Evolutionary conservation across 768 basidiomycete genomes (phyloP).

Genomic region (Podaxis rugospora): DNA sequence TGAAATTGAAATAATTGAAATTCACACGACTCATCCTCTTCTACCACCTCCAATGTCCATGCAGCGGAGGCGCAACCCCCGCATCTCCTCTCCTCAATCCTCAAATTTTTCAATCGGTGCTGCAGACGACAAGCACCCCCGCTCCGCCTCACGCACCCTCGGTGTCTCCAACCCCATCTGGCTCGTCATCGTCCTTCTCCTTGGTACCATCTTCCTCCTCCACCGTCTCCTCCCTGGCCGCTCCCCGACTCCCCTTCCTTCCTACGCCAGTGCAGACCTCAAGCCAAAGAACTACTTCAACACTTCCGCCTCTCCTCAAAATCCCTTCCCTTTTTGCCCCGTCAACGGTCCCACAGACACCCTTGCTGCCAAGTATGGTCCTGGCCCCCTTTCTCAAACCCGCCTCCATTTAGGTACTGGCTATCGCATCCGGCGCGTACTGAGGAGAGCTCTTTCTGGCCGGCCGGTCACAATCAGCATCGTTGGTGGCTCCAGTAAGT

Average conservation of each 20-base stretch:
- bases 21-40: constrained; percentile 15
- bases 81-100: constrained; percentile 44
- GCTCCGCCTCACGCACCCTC: constrained; percentile 51
- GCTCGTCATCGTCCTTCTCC: constrained; percentile 51
- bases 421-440: constrained; percentile 73
- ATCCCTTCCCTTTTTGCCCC: constrained; percentile 92
- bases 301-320: constrained; percentile 43
- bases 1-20: background rate
- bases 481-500: constrained; percentile 79
- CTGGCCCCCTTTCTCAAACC: constrained; percentile 67
- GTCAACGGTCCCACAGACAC: constrained; percentile 79
- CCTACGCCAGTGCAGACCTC: constrained; percentile 44
- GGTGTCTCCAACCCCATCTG: constrained; percentile 70
- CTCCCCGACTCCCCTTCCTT: constrained; percentile 15
- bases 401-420: constrained; percentile 78
- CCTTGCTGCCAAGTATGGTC: constrained; percentile 75
- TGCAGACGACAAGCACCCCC: constrained; percentile 47
- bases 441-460: constrained; percentile 80
- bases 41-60: constrained; percentile 55
- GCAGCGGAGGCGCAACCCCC: constrained; percentile 43
- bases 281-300: constrained; percentile 85
- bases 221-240: constrained; percentile 42
- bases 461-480: constrained; percentile 88
- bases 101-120: constrained; percentile 40
- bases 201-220: constrained; percentile 51